Conservation (phyloP, 208 protist species). For the Acanthamoeba triangularis region DNA sequence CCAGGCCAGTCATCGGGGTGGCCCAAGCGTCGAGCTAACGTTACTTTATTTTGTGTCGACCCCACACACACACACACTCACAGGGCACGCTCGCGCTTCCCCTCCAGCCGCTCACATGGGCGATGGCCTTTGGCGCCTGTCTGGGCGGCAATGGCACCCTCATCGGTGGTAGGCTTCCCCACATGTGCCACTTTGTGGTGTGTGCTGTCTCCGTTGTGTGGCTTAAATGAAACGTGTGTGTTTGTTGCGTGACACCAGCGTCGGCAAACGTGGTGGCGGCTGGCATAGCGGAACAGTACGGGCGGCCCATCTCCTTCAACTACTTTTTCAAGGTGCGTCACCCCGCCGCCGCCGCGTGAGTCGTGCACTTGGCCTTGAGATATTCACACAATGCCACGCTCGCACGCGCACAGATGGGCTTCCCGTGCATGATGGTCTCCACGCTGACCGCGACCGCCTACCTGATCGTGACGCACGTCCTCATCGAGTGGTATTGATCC, state of each 20-base stretch:
- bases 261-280: slow-evolving; percentile 88
- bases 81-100: slow-evolving; percentile 80
- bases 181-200: too few species aligned
- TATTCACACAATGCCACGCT: background rate
- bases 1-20: too few species aligned
- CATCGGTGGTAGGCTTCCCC: slow-evolving; percentile 80
- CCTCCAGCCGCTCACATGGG: slow-evolving; percentile 87
- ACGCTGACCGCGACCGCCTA: slow-evolving; percentile 80
- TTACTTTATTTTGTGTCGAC: slow-evolving; percentile 38
- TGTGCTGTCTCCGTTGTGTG: too few species aligned
- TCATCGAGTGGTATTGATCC: slow-evolving; percentile 32
- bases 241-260: slow-evolving; percentile 34
- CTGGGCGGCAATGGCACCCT: slow-evolving; percentile 91
- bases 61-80: too few species aligned
- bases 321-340: slow-evolving; percentile 78
- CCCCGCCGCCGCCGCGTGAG: background rate
- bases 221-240: too few species aligned
- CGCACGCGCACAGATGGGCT: slow-evolving; percentile 46
- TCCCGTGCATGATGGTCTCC: slow-evolving; percentile 86
- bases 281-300: slow-evolving; percentile 81
- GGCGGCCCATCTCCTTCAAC: slow-evolving; percentile 83
- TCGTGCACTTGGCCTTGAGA: background rate
- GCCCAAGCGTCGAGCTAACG: too few species aligned
- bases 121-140: slow-evolving; percentile 88
- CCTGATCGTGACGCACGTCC: slow-evolving; percentile 79